These are phyloP conservation scores for Coelastrella sp. DNA, from an alignment of 139 green algal species.

Conservation along the genomic window DNA sequence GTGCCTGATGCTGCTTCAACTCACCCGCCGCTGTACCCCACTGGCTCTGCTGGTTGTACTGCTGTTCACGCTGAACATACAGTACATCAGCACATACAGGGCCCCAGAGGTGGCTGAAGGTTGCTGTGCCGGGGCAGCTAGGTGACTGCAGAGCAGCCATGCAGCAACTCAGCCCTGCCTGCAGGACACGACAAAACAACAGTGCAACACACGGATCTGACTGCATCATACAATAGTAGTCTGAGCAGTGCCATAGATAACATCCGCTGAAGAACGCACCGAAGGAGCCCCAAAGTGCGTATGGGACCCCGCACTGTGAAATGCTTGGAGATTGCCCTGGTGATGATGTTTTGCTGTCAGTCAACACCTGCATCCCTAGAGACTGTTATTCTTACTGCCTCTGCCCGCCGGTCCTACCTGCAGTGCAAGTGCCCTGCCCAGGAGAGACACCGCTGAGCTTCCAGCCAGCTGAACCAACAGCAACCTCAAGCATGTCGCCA, in stretches of 20 bases:
- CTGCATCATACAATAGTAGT: too few relatives aligned
- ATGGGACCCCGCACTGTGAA: too few relatives aligned
- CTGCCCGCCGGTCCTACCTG: conserved; percentile 30
- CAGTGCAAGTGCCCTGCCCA: conserved; percentile 24
- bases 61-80: not conserved
- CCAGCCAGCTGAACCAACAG: conserved; percentile 33
- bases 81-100: conserved; percentile 36
- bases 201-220: too few relatives aligned
- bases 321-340: too few relatives aligned
- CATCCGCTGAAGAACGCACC: too few relatives aligned
- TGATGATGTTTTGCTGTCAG: too few relatives aligned
- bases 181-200: not conserved
- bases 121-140: conserved; percentile 6
- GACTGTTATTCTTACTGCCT: not conserved
- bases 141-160: conserved; percentile 9
- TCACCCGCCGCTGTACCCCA: not conserved
- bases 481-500: conserved; percentile 21
- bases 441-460: not conserved
- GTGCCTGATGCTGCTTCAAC: conserved; percentile 24
- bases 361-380: too few relatives aligned
- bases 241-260: too few relatives aligned
- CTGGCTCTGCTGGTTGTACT: not conserved
- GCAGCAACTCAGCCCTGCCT: conserved; percentile 28
- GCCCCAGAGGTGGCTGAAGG: conserved; percentile 27
- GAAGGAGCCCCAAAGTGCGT: too few relatives aligned